Conservation (phyloP, 148 eudicot species). For the Vaccinium vitisidaea region DNA sequence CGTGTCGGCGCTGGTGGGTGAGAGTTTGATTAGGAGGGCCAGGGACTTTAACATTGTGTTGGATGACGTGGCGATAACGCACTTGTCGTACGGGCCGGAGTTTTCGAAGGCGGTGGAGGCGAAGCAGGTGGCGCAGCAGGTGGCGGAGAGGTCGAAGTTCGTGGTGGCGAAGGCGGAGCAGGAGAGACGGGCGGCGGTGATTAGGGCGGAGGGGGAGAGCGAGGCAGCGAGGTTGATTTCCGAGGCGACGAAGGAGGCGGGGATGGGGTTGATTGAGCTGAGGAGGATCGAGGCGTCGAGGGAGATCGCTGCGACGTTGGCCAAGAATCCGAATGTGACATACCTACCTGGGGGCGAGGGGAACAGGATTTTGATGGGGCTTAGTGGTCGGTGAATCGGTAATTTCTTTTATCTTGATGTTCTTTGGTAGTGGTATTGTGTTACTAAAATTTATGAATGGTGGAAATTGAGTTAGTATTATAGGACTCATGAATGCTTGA, state of each 20-base stretch:
- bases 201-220: constrained; percentile 97
- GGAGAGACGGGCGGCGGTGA: constrained; percentile 88
- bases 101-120: constrained; percentile 96
- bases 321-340: constrained; percentile 58
- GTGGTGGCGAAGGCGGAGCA: constrained; percentile 95
- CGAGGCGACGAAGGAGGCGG: constrained; percentile 74
- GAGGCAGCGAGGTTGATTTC: constrained; percentile 92
- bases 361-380: constrained; percentile 71
- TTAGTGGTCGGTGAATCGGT: constrained; percentile 43
- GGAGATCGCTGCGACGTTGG: constrained; percentile 67
- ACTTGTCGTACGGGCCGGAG: constrained; percentile 88
- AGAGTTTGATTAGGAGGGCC: constrained; percentile 71
- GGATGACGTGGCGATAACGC: constrained; percentile 95
- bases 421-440: background rate
- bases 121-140: constrained; percentile 98
- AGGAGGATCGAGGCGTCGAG: constrained; percentile 94
- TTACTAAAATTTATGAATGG: background rate
- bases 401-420: background rate
- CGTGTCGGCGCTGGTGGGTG: constrained; percentile 82
- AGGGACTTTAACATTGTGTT: constrained; percentile 82
- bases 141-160: constrained; percentile 90
- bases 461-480: too few relatives aligned
- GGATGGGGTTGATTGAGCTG: constrained; percentile 87
- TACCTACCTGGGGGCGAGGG: constrained; percentile 73
- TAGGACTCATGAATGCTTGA: background rate